Evolutionary conservation across 2,329 filamentous ascomycete species (phyloP).

Genomic region (Exophiala aquamarina): DNA sequence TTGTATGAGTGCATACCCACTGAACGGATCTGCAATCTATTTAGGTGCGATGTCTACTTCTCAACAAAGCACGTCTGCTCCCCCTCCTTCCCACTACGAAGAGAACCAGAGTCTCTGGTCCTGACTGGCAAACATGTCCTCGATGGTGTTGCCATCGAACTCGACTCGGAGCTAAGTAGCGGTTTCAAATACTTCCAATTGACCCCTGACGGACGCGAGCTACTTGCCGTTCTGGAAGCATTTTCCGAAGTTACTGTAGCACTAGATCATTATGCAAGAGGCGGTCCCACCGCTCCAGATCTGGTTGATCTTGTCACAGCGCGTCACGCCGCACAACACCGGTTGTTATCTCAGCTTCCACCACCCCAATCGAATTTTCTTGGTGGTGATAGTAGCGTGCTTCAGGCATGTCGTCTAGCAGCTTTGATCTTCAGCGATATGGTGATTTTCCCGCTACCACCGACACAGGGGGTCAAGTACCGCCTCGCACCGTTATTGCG

Average conservation of each 20-base stretch:
- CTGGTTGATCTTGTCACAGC: slow-evolving; percentile 18
- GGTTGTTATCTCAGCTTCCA: slow-evolving; percentile 13
- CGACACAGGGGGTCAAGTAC: slow-evolving; percentile 13
- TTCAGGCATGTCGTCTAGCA: slow-evolving; percentile 15
- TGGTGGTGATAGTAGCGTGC: slow-evolving; percentile 3
- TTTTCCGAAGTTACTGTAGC: slow-evolving; percentile 17
- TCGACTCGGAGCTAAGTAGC: slow-evolving; percentile 17
- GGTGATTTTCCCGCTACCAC: slow-evolving; percentile 20
- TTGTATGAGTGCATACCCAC: too few species aligned
- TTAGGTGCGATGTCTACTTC: slow-evolving; percentile 23
- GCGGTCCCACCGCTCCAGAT: slow-evolving; percentile 19
- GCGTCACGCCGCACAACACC: slow-evolving; percentile 18
- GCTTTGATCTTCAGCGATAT: slow-evolving; percentile 21
- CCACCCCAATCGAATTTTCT: not conserved
- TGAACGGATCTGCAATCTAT: not conserved
- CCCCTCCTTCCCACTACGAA: slow-evolving; percentile 13
- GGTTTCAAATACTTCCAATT: slow-evolving; percentile 20
- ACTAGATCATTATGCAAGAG: slow-evolving; percentile 19
- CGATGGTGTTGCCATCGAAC: slow-evolving; percentile 15
- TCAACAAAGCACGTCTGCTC: slow-evolving; percentile 13
- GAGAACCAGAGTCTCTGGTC: slow-evolving; percentile 9
- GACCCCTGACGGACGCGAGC: slow-evolving; percentile 3
- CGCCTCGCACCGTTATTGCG: slow-evolving; percentile 13
- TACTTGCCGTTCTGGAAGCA: slow-evolving; percentile 11
- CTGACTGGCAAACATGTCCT: slow-evolving; percentile 16